Evolutionary conservation across 805 yeast genomes (phyloP).

Genomic region (Lachancea meyersii): DNA sequence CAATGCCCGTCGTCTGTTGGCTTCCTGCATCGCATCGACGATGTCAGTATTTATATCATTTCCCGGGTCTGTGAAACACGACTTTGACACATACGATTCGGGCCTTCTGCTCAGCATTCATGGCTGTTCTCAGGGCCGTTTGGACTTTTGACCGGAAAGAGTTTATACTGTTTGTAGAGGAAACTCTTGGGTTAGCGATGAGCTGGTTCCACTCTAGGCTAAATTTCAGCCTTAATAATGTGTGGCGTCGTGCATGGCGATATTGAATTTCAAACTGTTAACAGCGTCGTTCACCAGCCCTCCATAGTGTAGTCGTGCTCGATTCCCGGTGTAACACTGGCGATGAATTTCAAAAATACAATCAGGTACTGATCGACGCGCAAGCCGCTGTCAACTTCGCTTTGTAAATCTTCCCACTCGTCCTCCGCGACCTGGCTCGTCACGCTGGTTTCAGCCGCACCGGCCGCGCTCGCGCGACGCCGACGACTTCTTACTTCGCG

Average conservation of each 20-base stretch:
- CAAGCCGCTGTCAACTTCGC: constrained; percentile 42
- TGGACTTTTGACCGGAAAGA: no score
- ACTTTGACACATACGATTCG: constrained; percentile 30
- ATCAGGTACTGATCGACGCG: constrained; percentile 89
- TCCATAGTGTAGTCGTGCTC: constrained; percentile 99
- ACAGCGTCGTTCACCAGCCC: constrained; percentile 46
- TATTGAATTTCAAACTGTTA: neutral
- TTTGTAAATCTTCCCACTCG: constrained; percentile 53
- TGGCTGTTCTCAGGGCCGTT: neutral
- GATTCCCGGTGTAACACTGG: constrained; percentile 96
- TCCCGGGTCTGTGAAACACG: no score
- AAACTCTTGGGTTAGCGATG: neutral
- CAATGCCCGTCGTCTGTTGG: constrained; percentile 55
- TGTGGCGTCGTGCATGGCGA: no score
- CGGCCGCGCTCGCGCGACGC: constrained; percentile 27
- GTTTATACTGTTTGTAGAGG: neutral
- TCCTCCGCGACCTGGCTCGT: constrained; percentile 35
- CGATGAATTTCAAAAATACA: constrained; percentile 85
- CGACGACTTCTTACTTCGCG: constrained; percentile 40
- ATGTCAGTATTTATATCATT: neutral
- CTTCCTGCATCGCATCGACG: constrained; percentile 38
- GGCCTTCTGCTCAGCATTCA: constrained; percentile 32
- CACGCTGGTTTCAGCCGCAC: constrained; percentile 13
- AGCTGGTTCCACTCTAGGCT: no score
- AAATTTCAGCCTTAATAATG: no score